Evolutionary conservation across 805 yeast species (phyloP).

Genomic region (Saccharomycopsis javanensis): DNA sequence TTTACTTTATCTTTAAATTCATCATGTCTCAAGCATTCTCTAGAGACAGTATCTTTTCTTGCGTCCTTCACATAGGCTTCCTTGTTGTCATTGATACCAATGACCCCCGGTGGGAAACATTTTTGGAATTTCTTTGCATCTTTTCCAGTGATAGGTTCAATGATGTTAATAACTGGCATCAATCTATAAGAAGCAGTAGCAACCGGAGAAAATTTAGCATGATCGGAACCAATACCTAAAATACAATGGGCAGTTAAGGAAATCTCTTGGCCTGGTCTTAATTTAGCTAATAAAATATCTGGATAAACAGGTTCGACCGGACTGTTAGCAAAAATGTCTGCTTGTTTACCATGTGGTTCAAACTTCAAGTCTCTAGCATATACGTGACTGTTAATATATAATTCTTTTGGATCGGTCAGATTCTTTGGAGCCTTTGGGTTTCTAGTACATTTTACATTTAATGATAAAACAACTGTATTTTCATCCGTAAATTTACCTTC

Average conservation of each 20-base stretch:
- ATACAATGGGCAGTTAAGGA: slow-evolving; percentile 83
- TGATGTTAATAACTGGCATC: slow-evolving; percentile 76
- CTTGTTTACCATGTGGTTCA: slow-evolving; percentile 86
- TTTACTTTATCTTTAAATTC: slow-evolving; percentile 85
- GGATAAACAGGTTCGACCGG: slow-evolving; percentile 80
- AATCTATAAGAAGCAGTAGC: slow-evolving; percentile 93
- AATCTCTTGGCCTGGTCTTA: slow-evolving; percentile 96
- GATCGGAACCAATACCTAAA: slow-evolving; percentile 87
- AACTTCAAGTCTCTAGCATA: slow-evolving; percentile 85
- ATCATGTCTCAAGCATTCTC: slow-evolving; percentile 90
- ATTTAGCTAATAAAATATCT: slow-evolving; percentile 78
- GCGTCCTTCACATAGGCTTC: slow-evolving; percentile 81
- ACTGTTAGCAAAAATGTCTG: slow-evolving; percentile 51
- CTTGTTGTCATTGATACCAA: slow-evolving; percentile 56
- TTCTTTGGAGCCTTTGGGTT: slow-evolving; percentile 76
- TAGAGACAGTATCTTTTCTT: slow-evolving; percentile 90
- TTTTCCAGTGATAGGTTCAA: slow-evolving; percentile 63
- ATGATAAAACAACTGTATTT: slow-evolving; percentile 77
- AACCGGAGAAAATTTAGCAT: slow-evolving; percentile 96
- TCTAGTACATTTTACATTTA: slow-evolving; percentile 75
- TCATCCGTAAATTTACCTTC: slow-evolving; percentile 65
- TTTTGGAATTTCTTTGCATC: slow-evolving; percentile 71
- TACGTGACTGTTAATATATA: slow-evolving; percentile 75
- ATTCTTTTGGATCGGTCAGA: slow-evolving; percentile 70
- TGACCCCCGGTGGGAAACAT: slow-evolving; percentile 91